A percentile compares a stretch with the other conserved stretches of the same genome.
These are phyloP conservation scores for Alternaria burnsii DNA, from an alignment of 2,329 filamentous ascomycete species.

Conservation along the genomic window DNA sequence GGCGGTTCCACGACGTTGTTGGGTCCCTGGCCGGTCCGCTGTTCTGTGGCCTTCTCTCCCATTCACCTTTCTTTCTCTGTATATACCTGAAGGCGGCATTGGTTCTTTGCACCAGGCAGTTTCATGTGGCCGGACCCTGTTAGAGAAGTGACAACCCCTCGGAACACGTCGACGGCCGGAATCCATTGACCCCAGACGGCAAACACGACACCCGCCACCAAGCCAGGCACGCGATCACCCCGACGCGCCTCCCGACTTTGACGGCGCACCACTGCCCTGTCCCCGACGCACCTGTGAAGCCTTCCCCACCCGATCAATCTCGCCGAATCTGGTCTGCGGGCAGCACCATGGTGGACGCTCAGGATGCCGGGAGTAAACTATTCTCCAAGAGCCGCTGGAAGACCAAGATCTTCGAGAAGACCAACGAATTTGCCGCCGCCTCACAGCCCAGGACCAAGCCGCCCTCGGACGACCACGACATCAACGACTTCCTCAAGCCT, in stretches of 20 bases:
- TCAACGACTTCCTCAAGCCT: conserved; percentile 67
- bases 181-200: conserved; percentile 6
- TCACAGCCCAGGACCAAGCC: conserved; percentile 39
- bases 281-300: neutral
- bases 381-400: conserved; percentile 58
- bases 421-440: conserved; percentile 47
- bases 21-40: conserved; percentile 4
- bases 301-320: neutral
- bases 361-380: conserved; percentile 46
- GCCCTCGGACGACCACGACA: conserved; percentile 50
- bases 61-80: neutral
- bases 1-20: conserved; percentile 14
- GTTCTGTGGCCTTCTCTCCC: conserved; percentile 4
- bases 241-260: neutral
- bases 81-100: conserved; percentile 8
- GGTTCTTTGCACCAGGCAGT: conserved; percentile 11
- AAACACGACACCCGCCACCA: neutral
- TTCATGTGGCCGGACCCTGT: conserved; percentile 17
- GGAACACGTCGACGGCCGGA: conserved; percentile 6
- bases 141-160: conserved; percentile 14
- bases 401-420: conserved; percentile 57
- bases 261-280: neutral
- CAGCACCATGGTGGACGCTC: conserved; percentile 45
- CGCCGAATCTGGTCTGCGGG: conserved; percentile 10
- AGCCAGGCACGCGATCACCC: conserved; percentile 14